Conservation (phyloP, 2,329 filamentous ascomycete genomes). For the Pseudocercospora eumusae region DNA sequence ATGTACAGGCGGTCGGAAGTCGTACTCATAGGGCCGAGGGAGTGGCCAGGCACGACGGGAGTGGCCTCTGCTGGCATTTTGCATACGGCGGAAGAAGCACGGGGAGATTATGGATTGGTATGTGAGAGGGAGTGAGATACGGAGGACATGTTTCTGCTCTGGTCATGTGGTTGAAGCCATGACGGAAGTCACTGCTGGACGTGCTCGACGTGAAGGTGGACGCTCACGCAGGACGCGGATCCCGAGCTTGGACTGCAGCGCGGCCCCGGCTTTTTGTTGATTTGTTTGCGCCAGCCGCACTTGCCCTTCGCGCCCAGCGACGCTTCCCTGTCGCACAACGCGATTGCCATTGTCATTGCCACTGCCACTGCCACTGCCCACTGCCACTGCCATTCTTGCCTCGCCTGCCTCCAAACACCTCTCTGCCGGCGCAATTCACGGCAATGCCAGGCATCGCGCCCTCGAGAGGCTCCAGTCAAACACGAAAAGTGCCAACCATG, state of each 20-base stretch:
- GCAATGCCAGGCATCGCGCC: constrained; percentile 17
- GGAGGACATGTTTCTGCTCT: constrained; percentile 4
- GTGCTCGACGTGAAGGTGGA: background rate
- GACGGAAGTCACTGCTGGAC: no score
- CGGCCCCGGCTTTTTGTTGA: constrained; percentile 1
- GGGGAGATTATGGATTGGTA: constrained; percentile 5
- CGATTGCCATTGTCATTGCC: background rate
- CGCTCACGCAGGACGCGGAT: no score
- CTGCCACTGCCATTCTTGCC: background rate
- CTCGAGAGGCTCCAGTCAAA: constrained; percentile 23
- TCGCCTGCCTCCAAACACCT: constrained; percentile 2
- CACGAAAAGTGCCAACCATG: constrained; percentile 45
- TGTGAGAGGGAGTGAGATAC: constrained; percentile 3
- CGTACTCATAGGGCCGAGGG: constrained; percentile 46
- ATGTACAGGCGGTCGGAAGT: background rate
- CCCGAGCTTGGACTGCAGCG: constrained; percentile 1
- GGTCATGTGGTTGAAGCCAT: constrained; percentile 2
- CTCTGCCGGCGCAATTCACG: constrained; percentile 5
- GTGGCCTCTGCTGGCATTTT: constrained; percentile 19
- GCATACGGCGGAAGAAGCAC: background rate
- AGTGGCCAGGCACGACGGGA: constrained; percentile 31
- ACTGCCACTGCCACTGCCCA: no score
- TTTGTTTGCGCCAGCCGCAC: background rate
- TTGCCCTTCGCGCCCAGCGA: background rate
- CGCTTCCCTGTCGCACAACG: constrained; percentile 7